Evolutionary conservation across 1,139 yeast genomes (phyloP).

Genomic region (Lodderomyces oxycetoniae): DNA sequence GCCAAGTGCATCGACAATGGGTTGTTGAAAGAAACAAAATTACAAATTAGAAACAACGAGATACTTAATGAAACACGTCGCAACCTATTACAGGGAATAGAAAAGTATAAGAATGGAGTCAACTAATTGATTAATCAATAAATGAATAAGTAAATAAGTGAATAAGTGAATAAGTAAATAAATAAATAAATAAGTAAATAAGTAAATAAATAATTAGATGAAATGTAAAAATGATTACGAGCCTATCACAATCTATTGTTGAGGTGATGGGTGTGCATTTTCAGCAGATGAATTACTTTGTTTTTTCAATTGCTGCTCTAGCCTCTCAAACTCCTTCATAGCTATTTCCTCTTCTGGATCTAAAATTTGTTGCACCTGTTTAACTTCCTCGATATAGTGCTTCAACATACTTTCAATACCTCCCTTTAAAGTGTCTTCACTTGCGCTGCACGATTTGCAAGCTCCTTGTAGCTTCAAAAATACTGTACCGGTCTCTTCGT

Average conservation of each 20-base stretch:
- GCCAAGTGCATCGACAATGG: conserved; percentile 39
- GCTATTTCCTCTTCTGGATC: conserved; percentile 50
- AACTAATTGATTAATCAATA: neutral
- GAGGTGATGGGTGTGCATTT: conserved; percentile 33
- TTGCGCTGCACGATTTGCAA: conserved; percentile 72
- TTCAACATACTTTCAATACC: conserved; percentile 83
- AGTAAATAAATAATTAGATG: conserved; percentile 3
- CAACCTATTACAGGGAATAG: conserved; percentile 16
- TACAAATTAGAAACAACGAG: conserved; percentile 21
- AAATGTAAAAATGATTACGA: conserved; percentile 7
- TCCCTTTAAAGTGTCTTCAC: conserved; percentile 71
- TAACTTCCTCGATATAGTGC: conserved; percentile 80
- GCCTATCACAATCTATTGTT: conserved; percentile 7
- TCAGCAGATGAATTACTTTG: conserved; percentile 11
- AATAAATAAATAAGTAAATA: conserved; percentile 6
- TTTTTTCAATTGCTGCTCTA: conserved; percentile 40
- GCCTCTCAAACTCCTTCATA: conserved; percentile 65
- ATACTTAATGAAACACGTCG: conserved; percentile 17
- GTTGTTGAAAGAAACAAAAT: conserved; percentile 30
- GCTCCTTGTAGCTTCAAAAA: conserved; percentile 77
- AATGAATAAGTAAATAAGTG: conserved; percentile 11
- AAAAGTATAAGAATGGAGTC: neutral
- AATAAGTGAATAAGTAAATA: conserved; percentile 5
- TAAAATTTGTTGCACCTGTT: conserved; percentile 64
- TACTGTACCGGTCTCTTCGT: conserved; percentile 65